Base-by-base conservation (phyloP, 495 filamentous ascomycete species). In the Trichoderma erinaceum region DNA sequence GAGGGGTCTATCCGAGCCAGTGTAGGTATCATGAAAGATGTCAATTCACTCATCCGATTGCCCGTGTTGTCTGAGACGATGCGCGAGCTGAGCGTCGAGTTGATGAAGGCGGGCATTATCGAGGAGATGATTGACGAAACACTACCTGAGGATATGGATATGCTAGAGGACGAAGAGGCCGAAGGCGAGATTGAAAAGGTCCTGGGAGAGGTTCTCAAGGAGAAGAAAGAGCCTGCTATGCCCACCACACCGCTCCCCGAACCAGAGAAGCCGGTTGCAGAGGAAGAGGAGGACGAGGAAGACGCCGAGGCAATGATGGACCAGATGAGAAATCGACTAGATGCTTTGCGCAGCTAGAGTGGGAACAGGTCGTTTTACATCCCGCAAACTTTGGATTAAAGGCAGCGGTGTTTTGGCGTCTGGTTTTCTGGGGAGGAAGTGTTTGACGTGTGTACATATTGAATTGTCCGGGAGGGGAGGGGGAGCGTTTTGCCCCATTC, bases 1-100 rank as follows among this genome's bases (percentile, higher is more conserved):
- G 94, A 97, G 82, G 96, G 96, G 52, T 92, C 87, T 75, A 91
- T 99, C 70, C 83, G 87, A 66, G 91, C 90, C 64, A 89, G 86
- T 68, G 94, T 94, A 15, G 90, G 90, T 21, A 93, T 99, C 70
- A 97, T 99, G 95, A 92, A 92, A 77, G 93, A 98, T 76, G 93
- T 99, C 63, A 99, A 99, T 76, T 85, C 83, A 3, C 81, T 98
- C 8, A 86, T 97, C 32, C 82, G 89, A 32, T 78, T 99, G 69
- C 95, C 95, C 18, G 90, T 97, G 80, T 80, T 99, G 43, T 91
- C 88, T 25, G 87, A 86, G 58, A 97, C 94, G 13, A 98, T 98
- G 95, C 82, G 85, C 63, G 93, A 97, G 78, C 81, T 99, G 32
- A 90, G 88, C 67, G 82, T 88, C 65, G 95, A 99, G 81, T 77